phyloP scores from a whole-genome alignment of 2,329 filamentous ascomycete genomes.

The Xylaria polymorpha region DNA sequence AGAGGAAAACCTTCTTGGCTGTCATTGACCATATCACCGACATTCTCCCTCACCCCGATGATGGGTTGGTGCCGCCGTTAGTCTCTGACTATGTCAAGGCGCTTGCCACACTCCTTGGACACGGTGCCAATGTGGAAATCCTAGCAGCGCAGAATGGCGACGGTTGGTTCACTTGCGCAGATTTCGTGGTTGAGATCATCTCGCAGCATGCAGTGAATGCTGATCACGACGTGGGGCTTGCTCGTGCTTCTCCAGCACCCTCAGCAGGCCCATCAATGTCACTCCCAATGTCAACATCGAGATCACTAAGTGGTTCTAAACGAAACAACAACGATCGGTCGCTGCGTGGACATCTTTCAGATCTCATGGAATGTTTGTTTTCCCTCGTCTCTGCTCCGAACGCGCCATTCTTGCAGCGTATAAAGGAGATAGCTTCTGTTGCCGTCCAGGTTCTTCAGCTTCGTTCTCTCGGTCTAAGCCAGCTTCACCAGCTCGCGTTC shows the following conservation, averaged over 20 bases:
- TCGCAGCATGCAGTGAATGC: conserved; percentile 60
- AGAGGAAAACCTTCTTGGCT: conserved; percentile 80
- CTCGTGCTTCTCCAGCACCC: conserved; percentile 62
- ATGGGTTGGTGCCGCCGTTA: conserved; percentile 75
- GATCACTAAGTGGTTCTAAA: conserved; percentile 46
- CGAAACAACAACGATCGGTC: conserved; percentile 45
- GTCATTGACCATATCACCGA: conserved; percentile 86
- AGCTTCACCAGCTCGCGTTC: conserved; percentile 78
- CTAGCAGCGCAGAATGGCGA: conserved; percentile 67
- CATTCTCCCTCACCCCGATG: conserved; percentile 71
- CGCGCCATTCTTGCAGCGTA: conserved; percentile 70
- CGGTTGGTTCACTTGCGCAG: conserved; percentile 75
- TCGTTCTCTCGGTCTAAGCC: conserved; percentile 67
- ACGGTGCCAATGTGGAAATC: conserved; percentile 83
- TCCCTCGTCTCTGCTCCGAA: conserved; percentile 73
- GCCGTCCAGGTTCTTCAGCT: conserved; percentile 71
- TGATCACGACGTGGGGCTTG: conserved; percentile 52
- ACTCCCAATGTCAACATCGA: conserved; percentile 48
- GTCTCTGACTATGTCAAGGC: conserved; percentile 82
- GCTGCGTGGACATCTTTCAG: conserved; percentile 56
- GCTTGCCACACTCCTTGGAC: conserved; percentile 75
- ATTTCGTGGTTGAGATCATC: conserved; percentile 78
- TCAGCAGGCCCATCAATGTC: conserved; percentile 49
- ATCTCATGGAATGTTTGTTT: conserved; percentile 73
- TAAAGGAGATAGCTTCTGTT: conserved; percentile 65